phyloP scores from a whole-genome alignment of 2,329 filamentous ascomycete species.

The Alternaria viburni region DNA sequence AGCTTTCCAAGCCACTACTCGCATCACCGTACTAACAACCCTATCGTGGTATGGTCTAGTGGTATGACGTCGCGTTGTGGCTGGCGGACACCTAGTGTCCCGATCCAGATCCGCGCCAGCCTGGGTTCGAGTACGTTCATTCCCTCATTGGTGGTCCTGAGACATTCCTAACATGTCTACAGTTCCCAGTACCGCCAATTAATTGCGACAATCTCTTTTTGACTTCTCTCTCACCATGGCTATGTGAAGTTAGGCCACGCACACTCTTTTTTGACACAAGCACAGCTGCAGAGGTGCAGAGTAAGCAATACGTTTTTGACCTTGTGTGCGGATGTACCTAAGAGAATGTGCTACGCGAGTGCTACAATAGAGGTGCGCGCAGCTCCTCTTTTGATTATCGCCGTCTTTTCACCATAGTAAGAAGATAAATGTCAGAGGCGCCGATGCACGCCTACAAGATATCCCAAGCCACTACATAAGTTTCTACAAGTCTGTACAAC shows the following conservation, averaged over 20 bases:
- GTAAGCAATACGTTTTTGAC: neutral
- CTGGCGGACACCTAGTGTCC: conserved; percentile 31
- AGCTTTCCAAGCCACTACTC: neutral
- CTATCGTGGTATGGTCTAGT: conserved; percentile 44
- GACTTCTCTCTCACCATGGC: neutral
- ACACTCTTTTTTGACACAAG: neutral
- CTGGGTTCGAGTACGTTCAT: conserved; percentile 44
- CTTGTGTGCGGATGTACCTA: neutral
- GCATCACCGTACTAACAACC: neutral
- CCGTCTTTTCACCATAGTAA: neutral
- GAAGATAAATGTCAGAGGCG: neutral
- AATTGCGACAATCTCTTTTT: conserved; percentile 26
- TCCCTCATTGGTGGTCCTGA: conserved; percentile 22
- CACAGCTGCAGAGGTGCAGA: neutral
- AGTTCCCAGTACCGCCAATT: conserved; percentile 45
- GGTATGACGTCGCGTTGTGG: conserved; percentile 52
- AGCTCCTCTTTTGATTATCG: neutral
- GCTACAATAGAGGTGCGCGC: neutral
- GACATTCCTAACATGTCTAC: conserved; percentile 31
- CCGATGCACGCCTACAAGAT: neutral
- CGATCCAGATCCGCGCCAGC: conserved; percentile 46
- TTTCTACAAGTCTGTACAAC: neutral
- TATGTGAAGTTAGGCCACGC: neutral
- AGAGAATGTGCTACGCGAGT: neutral
- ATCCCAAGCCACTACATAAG: neutral